Conservation (phyloP, 176 grass and related monocot species). For the Oryza meyeriana region DNA sequence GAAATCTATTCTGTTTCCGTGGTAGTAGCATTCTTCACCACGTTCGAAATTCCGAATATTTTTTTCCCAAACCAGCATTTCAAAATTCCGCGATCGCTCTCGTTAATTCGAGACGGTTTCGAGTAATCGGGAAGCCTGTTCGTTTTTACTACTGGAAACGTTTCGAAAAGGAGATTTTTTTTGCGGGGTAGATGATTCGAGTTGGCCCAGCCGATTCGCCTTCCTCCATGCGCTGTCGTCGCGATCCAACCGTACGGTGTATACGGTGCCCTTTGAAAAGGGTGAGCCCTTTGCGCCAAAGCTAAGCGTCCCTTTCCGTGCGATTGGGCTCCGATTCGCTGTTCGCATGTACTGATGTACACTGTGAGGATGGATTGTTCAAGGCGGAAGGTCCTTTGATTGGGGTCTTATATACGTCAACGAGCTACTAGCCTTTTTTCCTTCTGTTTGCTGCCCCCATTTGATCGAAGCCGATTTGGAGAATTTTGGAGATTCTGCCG, state of each 20-base stretch:
- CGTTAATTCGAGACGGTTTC: not conserved
- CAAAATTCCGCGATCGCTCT: not conserved
- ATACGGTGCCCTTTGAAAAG: not conserved
- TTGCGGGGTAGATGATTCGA: not conserved
- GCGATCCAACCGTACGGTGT: slow-evolving; percentile 3
- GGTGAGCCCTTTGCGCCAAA: slow-evolving; percentile 29
- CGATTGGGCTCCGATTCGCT: slow-evolving; percentile 1
- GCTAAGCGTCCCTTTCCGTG: slow-evolving; percentile 39
- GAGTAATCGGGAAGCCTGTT: not conserved
- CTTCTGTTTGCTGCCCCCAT: not conserved
- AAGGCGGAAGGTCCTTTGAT: not conserved
- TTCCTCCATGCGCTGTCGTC: not conserved
- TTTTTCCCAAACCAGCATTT: not conserved
- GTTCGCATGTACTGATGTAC: not conserved
- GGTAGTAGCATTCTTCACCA: not conserved
- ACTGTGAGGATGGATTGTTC: not conserved
- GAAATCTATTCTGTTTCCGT: not conserved
- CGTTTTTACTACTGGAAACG: not conserved
- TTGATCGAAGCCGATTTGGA: not conserved
- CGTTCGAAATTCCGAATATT: not conserved
- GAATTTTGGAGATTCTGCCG: not conserved
- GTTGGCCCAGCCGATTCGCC: not conserved
- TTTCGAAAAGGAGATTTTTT: not conserved
- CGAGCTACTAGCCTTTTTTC: not conserved
- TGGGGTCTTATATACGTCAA: not conserved